Conservation (phyloP, 1,284 basidiomycete genomes). For the Quambalaria eucalypti region DNA sequence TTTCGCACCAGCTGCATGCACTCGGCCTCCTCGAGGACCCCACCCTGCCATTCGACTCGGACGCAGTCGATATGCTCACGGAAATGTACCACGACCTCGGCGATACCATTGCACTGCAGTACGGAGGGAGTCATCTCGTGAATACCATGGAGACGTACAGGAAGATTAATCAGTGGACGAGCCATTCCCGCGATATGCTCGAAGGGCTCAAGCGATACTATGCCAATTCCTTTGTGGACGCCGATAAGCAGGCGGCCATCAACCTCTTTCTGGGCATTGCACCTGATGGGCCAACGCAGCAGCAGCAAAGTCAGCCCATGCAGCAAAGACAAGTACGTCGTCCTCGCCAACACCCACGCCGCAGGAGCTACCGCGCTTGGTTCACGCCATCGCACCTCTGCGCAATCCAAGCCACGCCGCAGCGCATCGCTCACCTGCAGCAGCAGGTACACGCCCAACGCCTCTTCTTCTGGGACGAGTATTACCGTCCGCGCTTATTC, state of each 20-base stretch:
- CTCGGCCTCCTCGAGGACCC: conserved; percentile 67
- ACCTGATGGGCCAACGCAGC: background rate
- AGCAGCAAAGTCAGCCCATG: no score
- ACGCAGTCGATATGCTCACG: conserved; percentile 91
- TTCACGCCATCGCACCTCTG: conserved; percentile 25
- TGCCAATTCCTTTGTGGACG: conserved; percentile 76
- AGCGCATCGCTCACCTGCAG: conserved; percentile 20
- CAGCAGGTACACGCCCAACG: conserved; percentile 31
- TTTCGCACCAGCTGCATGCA: conserved; percentile 91
- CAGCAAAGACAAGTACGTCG: background rate
- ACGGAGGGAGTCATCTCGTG: conserved; percentile 67
- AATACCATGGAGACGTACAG: conserved; percentile 95
- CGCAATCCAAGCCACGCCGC: conserved; percentile 12
- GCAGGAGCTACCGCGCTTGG: conserved; percentile 26
- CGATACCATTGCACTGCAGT: conserved; percentile 76
- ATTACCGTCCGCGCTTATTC: conserved; percentile 43
- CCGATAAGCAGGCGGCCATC: conserved; percentile 94
- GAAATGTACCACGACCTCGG: conserved; percentile 80
- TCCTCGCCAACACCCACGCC: background rate
- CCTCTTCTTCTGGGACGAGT: conserved; percentile 40
- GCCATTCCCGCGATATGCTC: conserved; percentile 91
- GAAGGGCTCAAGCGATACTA: conserved; percentile 94
- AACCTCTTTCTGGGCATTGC: conserved; percentile 85
- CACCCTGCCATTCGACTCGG: conserved; percentile 81
- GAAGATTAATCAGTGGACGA: conserved; percentile 87